Percentiles rank a stretch among this genome's conserved stretches.
phyloP scores from a whole-genome alignment of 1,284 basidiomycete species.

The Tetrapyrgos nigripes region DNA sequence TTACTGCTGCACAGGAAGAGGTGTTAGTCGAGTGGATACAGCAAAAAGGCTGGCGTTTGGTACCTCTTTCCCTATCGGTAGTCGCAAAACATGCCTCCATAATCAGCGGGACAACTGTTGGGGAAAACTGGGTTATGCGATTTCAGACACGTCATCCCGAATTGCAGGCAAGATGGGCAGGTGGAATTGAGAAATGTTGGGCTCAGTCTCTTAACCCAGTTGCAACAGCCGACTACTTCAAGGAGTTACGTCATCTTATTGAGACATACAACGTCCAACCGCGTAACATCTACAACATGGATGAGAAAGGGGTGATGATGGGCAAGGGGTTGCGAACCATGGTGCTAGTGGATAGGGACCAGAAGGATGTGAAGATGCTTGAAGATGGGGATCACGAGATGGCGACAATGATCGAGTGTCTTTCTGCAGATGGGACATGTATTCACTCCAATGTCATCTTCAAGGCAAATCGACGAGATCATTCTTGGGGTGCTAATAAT shows the following conservation, averaged over 20 bases:
- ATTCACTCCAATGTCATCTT: conserved; percentile 38
- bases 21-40: conserved; percentile 34
- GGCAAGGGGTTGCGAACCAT: conserved; percentile 23
- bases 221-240: neutral
- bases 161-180: conserved; percentile 9
- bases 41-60: conserved; percentile 20
- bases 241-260: conserved; percentile 20
- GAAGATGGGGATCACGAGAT: conserved; percentile 34
- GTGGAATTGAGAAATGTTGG: conserved; percentile 1
- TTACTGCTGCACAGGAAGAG: conserved; percentile 26
- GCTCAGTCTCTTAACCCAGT: neutral
- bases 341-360: conserved; percentile 25
- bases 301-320: conserved; percentile 40
- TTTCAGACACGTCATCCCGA: conserved; percentile 14
- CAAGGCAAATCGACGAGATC: conserved; percentile 28
- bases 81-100: conserved; percentile 12
- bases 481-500: conserved; percentile 33
- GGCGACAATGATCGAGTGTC: conserved; percentile 39
- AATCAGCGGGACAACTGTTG: conserved; percentile 8
- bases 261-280: conserved; percentile 25
- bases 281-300: conserved; percentile 40
- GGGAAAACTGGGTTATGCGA: conserved; percentile 7
- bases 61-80: too few relatives aligned
- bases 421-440: conserved; percentile 36
- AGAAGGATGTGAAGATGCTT: conserved; percentile 21